Evolutionary conservation across 768 basidiomycete species (phyloP).

Genomic region (Leccinum disarticulatum): DNA sequence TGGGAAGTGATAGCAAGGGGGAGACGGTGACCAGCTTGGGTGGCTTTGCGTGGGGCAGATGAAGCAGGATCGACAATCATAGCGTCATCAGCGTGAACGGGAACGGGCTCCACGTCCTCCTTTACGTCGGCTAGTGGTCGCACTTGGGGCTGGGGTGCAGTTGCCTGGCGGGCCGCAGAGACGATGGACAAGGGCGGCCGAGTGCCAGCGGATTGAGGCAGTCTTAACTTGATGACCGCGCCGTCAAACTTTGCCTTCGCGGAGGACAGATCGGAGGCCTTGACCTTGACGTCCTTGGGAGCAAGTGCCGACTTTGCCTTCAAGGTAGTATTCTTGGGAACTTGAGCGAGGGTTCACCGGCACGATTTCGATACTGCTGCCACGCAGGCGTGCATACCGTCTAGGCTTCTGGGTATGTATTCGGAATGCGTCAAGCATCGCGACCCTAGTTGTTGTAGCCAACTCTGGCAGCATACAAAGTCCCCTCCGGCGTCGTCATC

Average conservation of each 20-base stretch:
- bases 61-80: constrained; percentile 50
- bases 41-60: constrained; percentile 10
- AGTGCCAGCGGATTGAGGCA: constrained; percentile 22
- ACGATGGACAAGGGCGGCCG: constrained; percentile 61
- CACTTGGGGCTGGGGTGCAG: constrained; percentile 21
- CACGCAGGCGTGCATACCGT: neutral
- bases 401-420: neutral
- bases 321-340: constrained; percentile 49
- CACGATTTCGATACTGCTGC: neutral
- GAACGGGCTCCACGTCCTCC: constrained; percentile 21
- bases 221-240: constrained; percentile 58
- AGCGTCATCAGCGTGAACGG: constrained; percentile 46
- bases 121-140: constrained; percentile 32
- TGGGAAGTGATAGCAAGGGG: constrained; percentile 18
- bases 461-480: constrained; percentile 74
- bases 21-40: constrained; percentile 31
- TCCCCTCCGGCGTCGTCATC: constrained; percentile 62
- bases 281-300: constrained; percentile 49
- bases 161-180: constrained; percentile 39
- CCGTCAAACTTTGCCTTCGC: constrained; percentile 57
- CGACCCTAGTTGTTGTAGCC: constrained; percentile 50
- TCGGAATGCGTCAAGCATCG: neutral
- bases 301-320: constrained; percentile 39
- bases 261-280: constrained; percentile 44
- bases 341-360: constrained; percentile 54